A percentile compares a stretch with the other conserved stretches of the same genome.
phyloP scores from a whole-genome alignment of 2,329 filamentous ascomycete genomes.

The Phialophora verrucosa region DNA sequence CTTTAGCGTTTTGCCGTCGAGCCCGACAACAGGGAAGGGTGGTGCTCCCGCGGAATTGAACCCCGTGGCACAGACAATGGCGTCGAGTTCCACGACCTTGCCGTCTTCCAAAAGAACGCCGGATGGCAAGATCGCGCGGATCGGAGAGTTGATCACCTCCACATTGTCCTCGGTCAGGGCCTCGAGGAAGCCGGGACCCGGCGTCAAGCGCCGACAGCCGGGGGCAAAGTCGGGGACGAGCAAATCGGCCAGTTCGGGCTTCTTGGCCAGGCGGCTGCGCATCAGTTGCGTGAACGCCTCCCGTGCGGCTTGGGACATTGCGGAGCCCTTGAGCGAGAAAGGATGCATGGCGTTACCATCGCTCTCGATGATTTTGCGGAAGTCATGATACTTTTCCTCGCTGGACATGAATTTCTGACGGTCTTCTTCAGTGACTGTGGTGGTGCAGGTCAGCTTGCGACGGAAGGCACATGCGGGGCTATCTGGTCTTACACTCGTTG shows the following conservation, averaged over 20 bases:
- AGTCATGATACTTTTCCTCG: conserved; percentile 18
- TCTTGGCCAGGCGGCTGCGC: conserved; percentile 22
- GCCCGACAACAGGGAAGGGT: conserved; percentile 44
- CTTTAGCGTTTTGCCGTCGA: conserved; percentile 40
- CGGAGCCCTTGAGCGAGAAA: conserved; percentile 10
- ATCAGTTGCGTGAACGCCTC: conserved; percentile 12
- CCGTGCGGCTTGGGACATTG: background rate
- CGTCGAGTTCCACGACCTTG: conserved; percentile 42
- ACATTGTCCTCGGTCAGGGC: conserved; percentile 40
- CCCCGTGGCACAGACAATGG: conserved; percentile 47
- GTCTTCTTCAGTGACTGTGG: conserved; percentile 20
- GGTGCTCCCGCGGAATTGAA: conserved; percentile 45
- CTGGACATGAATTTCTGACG: conserved; percentile 16
- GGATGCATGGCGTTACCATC: conserved; percentile 27
- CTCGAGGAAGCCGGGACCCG: conserved; percentile 37
- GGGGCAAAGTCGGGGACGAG: conserved; percentile 30
- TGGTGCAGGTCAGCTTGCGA: too few relatives aligned
- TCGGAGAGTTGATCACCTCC: conserved; percentile 32
- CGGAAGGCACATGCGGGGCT: background rate
- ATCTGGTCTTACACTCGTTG: conserved; percentile 12
- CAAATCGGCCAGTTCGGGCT: conserved; percentile 22
- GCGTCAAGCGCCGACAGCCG: conserved; percentile 33
- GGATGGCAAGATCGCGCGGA: conserved; percentile 31
- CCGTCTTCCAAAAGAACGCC: conserved; percentile 44
- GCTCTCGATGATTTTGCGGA: conserved; percentile 26